Evolutionary conservation across 2,329 filamentous ascomycete species (phyloP).

Genomic region (Colletotrichum lentis): DNA sequence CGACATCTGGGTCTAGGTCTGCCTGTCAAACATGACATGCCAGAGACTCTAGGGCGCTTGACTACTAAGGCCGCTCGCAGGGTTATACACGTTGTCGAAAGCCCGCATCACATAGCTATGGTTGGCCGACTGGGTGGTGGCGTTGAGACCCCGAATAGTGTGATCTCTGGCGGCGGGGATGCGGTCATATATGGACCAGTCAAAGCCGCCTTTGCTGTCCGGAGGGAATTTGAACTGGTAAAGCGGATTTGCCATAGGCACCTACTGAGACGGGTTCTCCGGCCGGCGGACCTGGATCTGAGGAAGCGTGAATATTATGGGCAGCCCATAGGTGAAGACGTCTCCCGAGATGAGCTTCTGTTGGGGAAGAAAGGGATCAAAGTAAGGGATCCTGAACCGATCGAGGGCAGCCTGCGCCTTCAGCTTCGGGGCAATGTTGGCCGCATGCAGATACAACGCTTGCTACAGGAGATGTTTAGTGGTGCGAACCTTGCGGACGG

Average conservation of each 20-base stretch:
- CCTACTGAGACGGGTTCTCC: not conserved
- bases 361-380: not conserved
- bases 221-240: conserved; percentile 17
- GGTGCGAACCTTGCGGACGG: not conserved
- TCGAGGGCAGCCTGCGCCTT: not conserved
- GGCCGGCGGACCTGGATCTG: not conserved
- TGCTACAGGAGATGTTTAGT: not conserved
- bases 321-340: not conserved
- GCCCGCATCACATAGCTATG: not conserved
- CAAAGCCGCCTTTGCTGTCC: conserved; percentile 4
- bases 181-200: not conserved
- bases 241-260: not conserved
- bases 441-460: not conserved
- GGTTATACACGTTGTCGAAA: conserved; percentile 14
- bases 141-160: conserved; percentile 1
- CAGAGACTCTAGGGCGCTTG: not conserved
- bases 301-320: not conserved
- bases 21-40: conserved; percentile 18
- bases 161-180: not conserved
- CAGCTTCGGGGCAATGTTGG: not conserved
- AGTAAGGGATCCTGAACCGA: not conserved
- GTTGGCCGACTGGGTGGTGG: not conserved
- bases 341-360: not conserved
- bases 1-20: conserved; percentile 16
- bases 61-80: conserved; percentile 9